Conservation (phyloP, 495 filamentous ascomycete genomes). For the Penicillium bialowiezense region DNA sequence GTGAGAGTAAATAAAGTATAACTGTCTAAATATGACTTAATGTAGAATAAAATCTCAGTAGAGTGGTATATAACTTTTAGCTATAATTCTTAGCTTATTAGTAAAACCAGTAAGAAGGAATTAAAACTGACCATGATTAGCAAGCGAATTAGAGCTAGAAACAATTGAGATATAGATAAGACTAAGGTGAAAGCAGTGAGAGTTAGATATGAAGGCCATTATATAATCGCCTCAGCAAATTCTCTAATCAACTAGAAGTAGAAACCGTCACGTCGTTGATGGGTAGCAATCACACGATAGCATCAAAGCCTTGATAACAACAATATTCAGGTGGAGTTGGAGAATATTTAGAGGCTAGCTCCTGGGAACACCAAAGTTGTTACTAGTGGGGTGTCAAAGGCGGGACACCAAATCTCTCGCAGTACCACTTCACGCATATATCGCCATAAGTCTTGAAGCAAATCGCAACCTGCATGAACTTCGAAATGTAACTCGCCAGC, state of each 20-base stretch:
- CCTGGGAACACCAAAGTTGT: conserved; percentile 1
- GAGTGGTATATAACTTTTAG: neutral
- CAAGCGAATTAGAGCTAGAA: neutral
- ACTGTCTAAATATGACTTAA: conserved; percentile 1
- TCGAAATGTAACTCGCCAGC: neutral
- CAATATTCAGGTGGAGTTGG: neutral
- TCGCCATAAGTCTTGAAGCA: neutral
- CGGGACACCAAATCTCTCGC: neutral
- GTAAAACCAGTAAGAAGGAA: neutral
- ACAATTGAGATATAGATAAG: neutral
- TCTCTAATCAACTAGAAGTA: neutral
- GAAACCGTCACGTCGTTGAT: too few relatives aligned
- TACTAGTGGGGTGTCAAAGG: conserved; percentile 1
- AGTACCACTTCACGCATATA: neutral
- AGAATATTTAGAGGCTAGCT: neutral
- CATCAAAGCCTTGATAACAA: neutral
- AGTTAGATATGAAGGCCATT: conserved; percentile 1
- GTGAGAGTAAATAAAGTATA: neutral
- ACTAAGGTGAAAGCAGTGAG: neutral
- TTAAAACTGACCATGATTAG: conserved; percentile 1
- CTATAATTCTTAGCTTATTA: conserved; percentile 2
- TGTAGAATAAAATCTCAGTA: conserved; percentile 1
- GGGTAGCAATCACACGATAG: neutral
- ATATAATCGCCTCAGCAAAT: conserved; percentile 1
- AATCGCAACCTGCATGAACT: neutral